Evolutionary conservation across 148 eudicot species (phyloP).

Genomic region (Limonium bicolor): DNA sequence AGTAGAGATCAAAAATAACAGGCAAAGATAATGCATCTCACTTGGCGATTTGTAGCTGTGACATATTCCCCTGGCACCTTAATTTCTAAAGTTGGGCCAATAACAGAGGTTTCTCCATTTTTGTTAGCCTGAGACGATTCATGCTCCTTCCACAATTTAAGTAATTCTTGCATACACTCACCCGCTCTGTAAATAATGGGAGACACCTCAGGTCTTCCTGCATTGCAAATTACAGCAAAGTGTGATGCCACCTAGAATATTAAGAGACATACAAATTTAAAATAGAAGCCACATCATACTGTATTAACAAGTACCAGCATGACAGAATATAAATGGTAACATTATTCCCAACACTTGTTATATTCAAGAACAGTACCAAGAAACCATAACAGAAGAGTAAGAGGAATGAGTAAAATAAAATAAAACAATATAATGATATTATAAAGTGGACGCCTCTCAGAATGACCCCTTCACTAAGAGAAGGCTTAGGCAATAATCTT

Average conservation of each 20-base stretch:
- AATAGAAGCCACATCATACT: not conserved
- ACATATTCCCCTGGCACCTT: slow-evolving; percentile 91
- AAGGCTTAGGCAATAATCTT: too few relatives aligned
- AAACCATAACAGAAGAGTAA: not conserved
- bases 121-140: slow-evolving; percentile 47
- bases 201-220: slow-evolving; percentile 67
- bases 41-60: slow-evolving; percentile 95
- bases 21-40: too few relatives aligned
- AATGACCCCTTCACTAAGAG: not conserved
- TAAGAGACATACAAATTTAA: not conserved
- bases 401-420: not conserved
- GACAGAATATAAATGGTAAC: not conserved
- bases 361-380: not conserved
- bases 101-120: slow-evolving; percentile 33
- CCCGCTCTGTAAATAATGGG: slow-evolving; percentile 70
- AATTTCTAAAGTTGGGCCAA: slow-evolving; percentile 77
- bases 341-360: too few relatives aligned
- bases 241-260: not conserved
- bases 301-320: not conserved
- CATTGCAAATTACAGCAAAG: slow-evolving; percentile 1
- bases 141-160: slow-evolving; percentile 78
- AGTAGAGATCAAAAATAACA: too few relatives aligned
- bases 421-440: not conserved
- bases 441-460: not conserved
- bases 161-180: slow-evolving; percentile 86